Evolutionary conservation across 2,329 filamentous ascomycete genomes (phyloP).

Genomic region (Mariannaea elegans): DNA sequence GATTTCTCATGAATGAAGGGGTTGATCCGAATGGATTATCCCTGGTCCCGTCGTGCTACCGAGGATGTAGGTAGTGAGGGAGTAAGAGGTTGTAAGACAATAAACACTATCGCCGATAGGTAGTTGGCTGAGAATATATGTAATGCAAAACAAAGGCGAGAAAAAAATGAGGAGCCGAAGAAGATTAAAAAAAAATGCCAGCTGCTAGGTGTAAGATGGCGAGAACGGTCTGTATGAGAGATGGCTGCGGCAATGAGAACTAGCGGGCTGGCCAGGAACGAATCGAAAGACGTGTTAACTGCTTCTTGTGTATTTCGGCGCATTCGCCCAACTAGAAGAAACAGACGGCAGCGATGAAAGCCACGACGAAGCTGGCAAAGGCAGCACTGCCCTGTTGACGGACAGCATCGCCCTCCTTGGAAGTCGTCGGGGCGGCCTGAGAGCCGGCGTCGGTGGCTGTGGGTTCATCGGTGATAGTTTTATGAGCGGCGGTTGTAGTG

Average conservation of each 20-base stretch:
- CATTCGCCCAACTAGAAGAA: slow-evolving; percentile 49
- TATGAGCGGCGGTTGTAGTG: slow-evolving; percentile 40
- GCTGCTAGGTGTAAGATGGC: slow-evolving; percentile 24
- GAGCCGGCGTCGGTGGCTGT: slow-evolving; percentile 38
- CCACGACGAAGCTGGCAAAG: slow-evolving; percentile 63
- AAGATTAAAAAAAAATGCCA: slow-evolving; percentile 35
- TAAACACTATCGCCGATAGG: slow-evolving; percentile 48
- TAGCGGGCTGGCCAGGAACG: slow-evolving; percentile 28
- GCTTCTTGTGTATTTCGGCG: not conserved
- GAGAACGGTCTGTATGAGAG: slow-evolving; percentile 15
- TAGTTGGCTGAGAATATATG: slow-evolving; percentile 40
- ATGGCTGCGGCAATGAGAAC: slow-evolving; percentile 11
- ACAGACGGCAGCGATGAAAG: slow-evolving; percentile 62
- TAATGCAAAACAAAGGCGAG: slow-evolving; percentile 24
- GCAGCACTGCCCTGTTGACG: slow-evolving; percentile 60
- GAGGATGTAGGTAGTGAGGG: slow-evolving; percentile 3
- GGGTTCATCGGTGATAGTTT: slow-evolving; percentile 22
- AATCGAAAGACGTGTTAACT: slow-evolving; percentile 20
- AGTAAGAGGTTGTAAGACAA: slow-evolving; percentile 35
- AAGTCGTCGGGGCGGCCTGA: slow-evolving; percentile 44
- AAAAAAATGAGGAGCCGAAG: slow-evolving; percentile 27
- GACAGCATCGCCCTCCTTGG: slow-evolving; percentile 56
- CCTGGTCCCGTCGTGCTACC: slow-evolving; percentile 12
- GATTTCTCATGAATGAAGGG: slow-evolving; percentile 21
- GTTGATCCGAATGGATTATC: slow-evolving; percentile 26